Evolutionary conservation across 2,329 filamentous ascomycete genomes (phyloP), one percentile per base, ranked within the genome.

Genomic region (Tolypocladium sp.): DNA sequence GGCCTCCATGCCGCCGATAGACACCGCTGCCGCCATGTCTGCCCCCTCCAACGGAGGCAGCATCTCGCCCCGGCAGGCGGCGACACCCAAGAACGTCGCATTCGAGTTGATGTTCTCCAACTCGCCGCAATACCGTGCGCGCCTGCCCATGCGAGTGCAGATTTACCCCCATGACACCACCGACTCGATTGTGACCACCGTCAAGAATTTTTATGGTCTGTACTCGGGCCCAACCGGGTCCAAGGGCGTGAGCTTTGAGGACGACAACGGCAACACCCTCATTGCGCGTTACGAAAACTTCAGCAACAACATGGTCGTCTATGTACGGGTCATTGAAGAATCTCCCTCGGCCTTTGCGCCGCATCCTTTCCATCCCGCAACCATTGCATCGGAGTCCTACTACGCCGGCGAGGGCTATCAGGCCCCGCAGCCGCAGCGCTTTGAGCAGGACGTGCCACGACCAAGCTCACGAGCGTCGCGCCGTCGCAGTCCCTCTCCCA

Each of bases 231-330:
- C 81, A 41, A 76, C 76, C 63, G 83, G 85, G 66, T 85, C 85
- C 66, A 88, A 88, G 71, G 92, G 94, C 65, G 89, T 99, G 70
- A 96, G 91, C 76, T 97, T 99, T 70, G 93, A 97, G 76, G 93
- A 97, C 73, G 85, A 90, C 64, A 80, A 89, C 68, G 91, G 91
- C 68, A 93, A 90, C 69, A 96, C 90, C 62, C 85, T 99, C 69
- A 97, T 99, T 74, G 92, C 93, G 63, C 86, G 91, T 61, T 97
- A 96, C 74, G 93, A 97, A 76, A 99, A 99, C 79, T 92, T 99
- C 71, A 83, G 83, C 67, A 87, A 96, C 74, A 89, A 92, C 74
- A 96, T 96, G 89, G 86, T 88, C 52, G 91, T 99, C 67, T 94
- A 94, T 73, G 93, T 99, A 62, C 87, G 93, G 69, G 89, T 94